These are phyloP conservation scores for Neonectria magnoliae DNA, from an alignment of 2,329 filamentous ascomycete species.

Conservation along the genomic window DNA sequence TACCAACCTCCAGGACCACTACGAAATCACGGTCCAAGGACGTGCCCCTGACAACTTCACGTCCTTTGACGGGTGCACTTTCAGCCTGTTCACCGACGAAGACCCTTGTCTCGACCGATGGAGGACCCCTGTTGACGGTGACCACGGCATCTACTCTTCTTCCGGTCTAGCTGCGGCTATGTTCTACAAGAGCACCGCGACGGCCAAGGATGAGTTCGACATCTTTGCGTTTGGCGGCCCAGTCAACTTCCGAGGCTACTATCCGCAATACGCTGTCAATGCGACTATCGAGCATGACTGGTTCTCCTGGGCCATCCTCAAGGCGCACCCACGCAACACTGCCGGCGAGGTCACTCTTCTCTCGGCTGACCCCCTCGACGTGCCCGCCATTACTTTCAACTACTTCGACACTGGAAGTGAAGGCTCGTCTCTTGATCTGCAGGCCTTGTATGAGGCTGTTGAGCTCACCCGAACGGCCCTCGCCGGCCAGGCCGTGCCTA, in stretches of 20 bases:
- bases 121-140: constrained; percentile 40
- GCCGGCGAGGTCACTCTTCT: constrained; percentile 70
- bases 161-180: constrained; percentile 64
- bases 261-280: constrained; percentile 61
- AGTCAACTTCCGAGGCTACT: constrained; percentile 66
- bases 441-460: constrained; percentile 66
- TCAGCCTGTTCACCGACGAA: constrained; percentile 38
- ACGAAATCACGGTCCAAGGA: constrained; percentile 52
- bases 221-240: constrained; percentile 65
- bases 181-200: constrained; percentile 47
- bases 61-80: constrained; percentile 46
- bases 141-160: constrained; percentile 51
- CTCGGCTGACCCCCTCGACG: constrained; percentile 70
- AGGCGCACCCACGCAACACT: constrained; percentile 70
- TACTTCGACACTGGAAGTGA: constrained; percentile 64
- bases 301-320: constrained; percentile 58
- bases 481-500: constrained; percentile 30
- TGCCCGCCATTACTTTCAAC: constrained; percentile 71
- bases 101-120: constrained; percentile 53
- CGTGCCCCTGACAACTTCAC: constrained; percentile 39
- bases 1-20: constrained; percentile 68
- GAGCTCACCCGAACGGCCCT: constrained; percentile 59
- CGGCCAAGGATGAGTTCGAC: constrained; percentile 56
- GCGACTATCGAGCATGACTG: constrained; percentile 55
- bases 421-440: constrained; percentile 58